Percentiles rank a stretch among this genome's conserved stretches.
These are phyloP conservation scores for Penicillium sp. DNA, from an alignment of 2,329 filamentous ascomycete genomes.

Conservation along the genomic window DNA sequence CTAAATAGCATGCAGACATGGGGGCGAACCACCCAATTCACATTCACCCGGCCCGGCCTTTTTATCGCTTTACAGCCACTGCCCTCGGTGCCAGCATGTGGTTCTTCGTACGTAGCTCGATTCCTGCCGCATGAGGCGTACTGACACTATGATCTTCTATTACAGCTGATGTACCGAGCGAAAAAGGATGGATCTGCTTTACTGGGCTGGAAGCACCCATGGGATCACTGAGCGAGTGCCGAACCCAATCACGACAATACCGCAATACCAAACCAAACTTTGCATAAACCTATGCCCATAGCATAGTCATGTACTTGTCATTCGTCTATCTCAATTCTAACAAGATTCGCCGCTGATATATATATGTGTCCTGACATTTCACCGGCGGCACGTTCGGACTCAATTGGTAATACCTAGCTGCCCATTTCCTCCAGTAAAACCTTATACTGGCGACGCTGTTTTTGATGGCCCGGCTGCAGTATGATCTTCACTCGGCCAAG, in stretches of 20 bases:
- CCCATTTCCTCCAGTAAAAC: constrained; percentile 72
- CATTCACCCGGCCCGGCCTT: constrained; percentile 64
- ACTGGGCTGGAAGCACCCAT: constrained; percentile 93
- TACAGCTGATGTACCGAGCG: constrained; percentile 89
- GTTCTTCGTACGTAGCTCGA: constrained; percentile 78
- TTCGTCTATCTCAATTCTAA: background rate
- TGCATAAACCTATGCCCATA: constrained; percentile 1
- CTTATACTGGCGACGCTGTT: constrained; percentile 89
- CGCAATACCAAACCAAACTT: background rate
- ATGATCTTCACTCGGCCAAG: constrained; percentile 66
- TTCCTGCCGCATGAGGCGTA: constrained; percentile 22
- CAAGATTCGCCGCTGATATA: background rate
- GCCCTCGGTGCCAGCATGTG: constrained; percentile 95
- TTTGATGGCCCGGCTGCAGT: constrained; percentile 63
- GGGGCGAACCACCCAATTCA: constrained; percentile 51
- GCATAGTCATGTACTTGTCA: background rate
- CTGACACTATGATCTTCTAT: background rate
- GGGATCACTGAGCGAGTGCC: constrained; percentile 74
- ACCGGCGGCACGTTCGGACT: background rate
- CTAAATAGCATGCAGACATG: constrained; percentile 35
- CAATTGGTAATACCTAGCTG: constrained; percentile 15
- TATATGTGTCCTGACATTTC: background rate
- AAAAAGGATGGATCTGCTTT: constrained; percentile 94
- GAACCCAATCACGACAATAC: background rate
- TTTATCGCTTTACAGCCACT: constrained; percentile 87